Evolutionary conservation across 352 stramenopile genomes (phyloP), one percentile per base, ranked within the genome.

Genomic region (Pythium guiyangense): DNA sequence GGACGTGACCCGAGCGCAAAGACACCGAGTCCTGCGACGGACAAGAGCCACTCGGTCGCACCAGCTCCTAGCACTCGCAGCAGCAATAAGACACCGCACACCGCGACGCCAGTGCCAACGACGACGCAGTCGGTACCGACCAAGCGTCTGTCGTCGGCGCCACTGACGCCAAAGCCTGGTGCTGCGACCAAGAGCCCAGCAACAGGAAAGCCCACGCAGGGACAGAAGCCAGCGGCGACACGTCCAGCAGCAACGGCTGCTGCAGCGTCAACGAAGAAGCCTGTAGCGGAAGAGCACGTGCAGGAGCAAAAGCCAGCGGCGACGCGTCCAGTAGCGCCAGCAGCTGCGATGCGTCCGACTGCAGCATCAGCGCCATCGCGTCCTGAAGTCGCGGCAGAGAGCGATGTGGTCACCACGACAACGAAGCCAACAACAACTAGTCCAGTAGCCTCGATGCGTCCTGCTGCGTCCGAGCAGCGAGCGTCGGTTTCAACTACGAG

Each of bases 141-240:
- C 5, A 20, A 20, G 29, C 27, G 15, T 2, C 17, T 3, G 27
- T 15, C n/a, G 22, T n/a, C 22, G 14, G 17, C 46, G 12, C 14
- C 4, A 14, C 29, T 12, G 14, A 50, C 6, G 12, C 40, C 45
- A 18, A 43, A 52, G 17, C 22, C 20, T 42, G 35, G 4, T 22
- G 20, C 14, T 9, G 29, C 25, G 43, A 51, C 52, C 20, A 43
- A 52, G n/a, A 58, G 45, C 6, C 43, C 53, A 37, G 18, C 22
- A 3, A 31, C 43, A 2, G 18, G 1, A 45, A 1, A 45, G 35
- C 51, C 2, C 4, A 12, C 14, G 12, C 39, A 18, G 39, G 9
- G 18, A 2, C 17, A 11, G n/a, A 27, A 27, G 42, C 15, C 42
- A 34, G 9, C 26, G 9, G 22, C 22, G 15, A 51, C 51, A 17